Percentiles rank a stretch among this genome's conserved stretches.
phyloP scores from a whole-genome alignment of 768 basidiomycete species.

The Obba rivulosa region DNA sequence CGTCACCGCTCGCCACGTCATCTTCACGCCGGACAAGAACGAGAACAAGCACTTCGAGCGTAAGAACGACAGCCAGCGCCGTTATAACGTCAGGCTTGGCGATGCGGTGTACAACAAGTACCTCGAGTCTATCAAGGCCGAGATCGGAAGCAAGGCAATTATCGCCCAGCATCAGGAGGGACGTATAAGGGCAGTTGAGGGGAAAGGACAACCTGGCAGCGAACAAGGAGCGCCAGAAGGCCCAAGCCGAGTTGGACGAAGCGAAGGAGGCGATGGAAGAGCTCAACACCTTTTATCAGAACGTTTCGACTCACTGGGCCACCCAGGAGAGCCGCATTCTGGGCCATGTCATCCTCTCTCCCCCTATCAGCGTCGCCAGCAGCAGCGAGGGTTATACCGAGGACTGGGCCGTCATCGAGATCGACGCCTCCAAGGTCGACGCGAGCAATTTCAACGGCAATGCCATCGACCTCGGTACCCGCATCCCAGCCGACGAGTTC shows the following conservation, averaged over 20 bases:
- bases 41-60: background rate
- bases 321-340: slow-evolving; percentile 7
- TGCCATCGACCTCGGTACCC: slow-evolving; percentile 22
- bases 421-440: slow-evolving; percentile 12
- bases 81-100: slow-evolving; percentile 10
- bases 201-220: background rate
- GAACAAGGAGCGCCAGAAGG: slow-evolving; percentile 5
- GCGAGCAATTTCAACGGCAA: slow-evolving; percentile 10
- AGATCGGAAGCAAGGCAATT: slow-evolving; percentile 3
- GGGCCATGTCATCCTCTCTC: slow-evolving; percentile 17
- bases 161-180: background rate
- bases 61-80: background rate
- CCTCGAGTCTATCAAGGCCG: slow-evolving; percentile 4
- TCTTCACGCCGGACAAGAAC: slow-evolving; percentile 1
- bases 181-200: slow-evolving; percentile 3
- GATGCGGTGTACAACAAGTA: slow-evolving; percentile 6
- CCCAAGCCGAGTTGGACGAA: slow-evolving; percentile 1
- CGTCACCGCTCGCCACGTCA: slow-evolving; percentile 6
- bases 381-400: slow-evolving; percentile 11
- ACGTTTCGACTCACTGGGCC: slow-evolving; percentile 14
- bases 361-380: slow-evolving; percentile 10
- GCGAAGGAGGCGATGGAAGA: slow-evolving; percentile 10
- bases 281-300: slow-evolving; percentile 7
- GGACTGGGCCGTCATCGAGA: slow-evolving; percentile 10
- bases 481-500: background rate